Conservation (phyloP, 192 early-diverging fungal species). For the Coemansia sp. region DNA sequence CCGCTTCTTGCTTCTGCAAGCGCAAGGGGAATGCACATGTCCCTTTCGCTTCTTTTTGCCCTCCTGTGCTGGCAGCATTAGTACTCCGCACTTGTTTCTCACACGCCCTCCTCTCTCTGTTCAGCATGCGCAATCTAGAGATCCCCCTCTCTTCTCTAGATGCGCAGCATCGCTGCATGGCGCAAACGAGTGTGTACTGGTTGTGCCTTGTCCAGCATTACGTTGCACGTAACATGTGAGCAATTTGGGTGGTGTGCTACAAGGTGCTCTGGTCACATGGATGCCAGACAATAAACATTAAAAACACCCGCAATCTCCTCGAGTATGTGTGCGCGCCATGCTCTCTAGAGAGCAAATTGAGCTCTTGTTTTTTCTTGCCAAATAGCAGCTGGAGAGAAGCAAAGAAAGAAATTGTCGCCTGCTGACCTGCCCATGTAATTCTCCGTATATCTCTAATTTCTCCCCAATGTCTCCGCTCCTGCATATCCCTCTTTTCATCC, state of each 20-base stretch:
- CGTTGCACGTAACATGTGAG: constrained; percentile 12
- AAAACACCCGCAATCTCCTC: constrained; percentile 5
- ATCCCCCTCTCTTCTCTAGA: neutral
- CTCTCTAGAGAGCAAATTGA: neutral
- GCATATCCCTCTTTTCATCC: neutral
- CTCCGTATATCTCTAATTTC: constrained; percentile 1
- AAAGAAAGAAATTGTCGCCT: neutral
- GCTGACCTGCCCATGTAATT: constrained; percentile 1
- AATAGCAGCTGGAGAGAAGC: neutral
- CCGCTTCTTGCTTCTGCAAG: constrained; percentile 2
- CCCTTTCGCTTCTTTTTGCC: neutral
- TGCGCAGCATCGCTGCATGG: constrained; percentile 2
- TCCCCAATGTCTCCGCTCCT: neutral
- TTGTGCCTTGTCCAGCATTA: constrained; percentile 5
- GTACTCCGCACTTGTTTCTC: constrained; percentile 2
- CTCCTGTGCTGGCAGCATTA: neutral
- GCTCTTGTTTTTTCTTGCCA: neutral
- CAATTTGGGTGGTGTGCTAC: constrained; percentile 3
- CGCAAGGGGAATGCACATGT: neutral
- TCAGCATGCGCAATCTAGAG: neutral
- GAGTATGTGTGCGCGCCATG: neutral
- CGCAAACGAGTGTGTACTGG: constrained; percentile 4
- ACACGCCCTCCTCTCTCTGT: neutral
- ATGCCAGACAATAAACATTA: neutral
- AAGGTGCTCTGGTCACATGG: constrained; percentile 1